phyloP scores from a whole-genome alignment of 2,329 filamentous ascomycete species.

The Curvularia sp. region DNA sequence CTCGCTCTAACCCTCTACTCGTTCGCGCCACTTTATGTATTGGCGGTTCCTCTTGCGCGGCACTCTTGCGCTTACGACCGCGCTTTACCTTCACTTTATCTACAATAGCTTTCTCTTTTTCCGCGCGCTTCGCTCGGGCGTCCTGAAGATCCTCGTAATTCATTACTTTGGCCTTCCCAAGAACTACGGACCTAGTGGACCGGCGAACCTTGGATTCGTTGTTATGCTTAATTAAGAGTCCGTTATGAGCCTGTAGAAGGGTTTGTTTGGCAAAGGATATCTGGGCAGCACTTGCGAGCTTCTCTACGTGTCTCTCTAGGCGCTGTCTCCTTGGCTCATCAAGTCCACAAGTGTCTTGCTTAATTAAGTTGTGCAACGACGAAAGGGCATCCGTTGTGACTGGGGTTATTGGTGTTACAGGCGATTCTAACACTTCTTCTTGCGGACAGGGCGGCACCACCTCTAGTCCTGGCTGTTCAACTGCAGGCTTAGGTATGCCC shows the following conservation, averaged over 20 bases:
- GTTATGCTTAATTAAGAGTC: not conserved
- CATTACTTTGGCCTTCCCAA: not conserved
- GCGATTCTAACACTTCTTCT: not conserved
- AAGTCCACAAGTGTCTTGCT: not conserved
- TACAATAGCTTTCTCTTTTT: not conserved
- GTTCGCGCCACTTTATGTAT: not conserved
- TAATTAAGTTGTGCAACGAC: not conserved
- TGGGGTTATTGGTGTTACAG: not conserved
- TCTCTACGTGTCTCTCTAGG: not conserved
- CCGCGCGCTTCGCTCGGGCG: not conserved
- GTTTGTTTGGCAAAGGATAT: not conserved
- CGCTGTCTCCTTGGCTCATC: not conserved
- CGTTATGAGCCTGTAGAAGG: not conserved
- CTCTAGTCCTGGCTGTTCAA: not conserved
- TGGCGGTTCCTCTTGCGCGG: not conserved
- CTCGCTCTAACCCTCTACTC: not conserved
- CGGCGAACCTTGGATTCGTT: not conserved
- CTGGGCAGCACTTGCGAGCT: not conserved
- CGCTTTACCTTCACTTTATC: not conserved
- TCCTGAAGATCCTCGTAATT: not conserved
- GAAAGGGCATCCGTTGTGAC: not conserved
- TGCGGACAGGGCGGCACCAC: not conserved
- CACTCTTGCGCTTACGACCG: not conserved
- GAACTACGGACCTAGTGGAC: not conserved
- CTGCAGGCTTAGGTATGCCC: conserved; percentile 30